Conservation (phyloP, 345 rosid genomes). For the Ricinus communis region DNA sequence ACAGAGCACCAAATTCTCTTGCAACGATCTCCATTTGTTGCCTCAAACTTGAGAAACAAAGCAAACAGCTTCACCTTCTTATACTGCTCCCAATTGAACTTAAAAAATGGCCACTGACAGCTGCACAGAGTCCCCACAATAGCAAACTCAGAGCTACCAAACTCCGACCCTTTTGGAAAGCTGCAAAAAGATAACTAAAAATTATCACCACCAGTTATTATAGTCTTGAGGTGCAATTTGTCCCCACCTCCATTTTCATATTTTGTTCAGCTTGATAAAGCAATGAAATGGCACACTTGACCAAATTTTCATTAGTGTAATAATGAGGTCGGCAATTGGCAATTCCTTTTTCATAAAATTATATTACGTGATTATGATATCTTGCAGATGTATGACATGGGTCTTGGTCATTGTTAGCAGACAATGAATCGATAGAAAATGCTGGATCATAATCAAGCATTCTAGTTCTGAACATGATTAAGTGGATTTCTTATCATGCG, state of each 20-base stretch:
- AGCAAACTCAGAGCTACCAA: constrained; percentile 14
- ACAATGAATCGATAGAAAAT: too few species aligned
- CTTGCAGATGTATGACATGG: too few species aligned
- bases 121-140: constrained; percentile 31
- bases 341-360: too few species aligned
- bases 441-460: too few species aligned
- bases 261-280: neutral
- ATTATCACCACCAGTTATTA: neutral
- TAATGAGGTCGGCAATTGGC: too few species aligned
- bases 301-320: too few species aligned
- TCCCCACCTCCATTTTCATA: constrained; percentile 34
- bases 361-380: too few species aligned
- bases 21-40: constrained; percentile 19
- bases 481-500: too few species aligned
- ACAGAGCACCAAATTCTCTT: constrained; percentile 23
- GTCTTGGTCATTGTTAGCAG: too few species aligned
- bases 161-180: constrained; percentile 22
- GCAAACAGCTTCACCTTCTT: constrained; percentile 8
- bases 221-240: constrained; percentile 33
- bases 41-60: constrained; percentile 10
- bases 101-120: constrained; percentile 1
- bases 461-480: too few species aligned
- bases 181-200: constrained; percentile 23
- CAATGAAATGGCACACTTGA: neutral
- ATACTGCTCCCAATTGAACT: constrained; percentile 14